Percentiles rank a stretch among this genome's conserved stretches.
Evolutionary conservation across 1,284 basidiomycete species (phyloP).

Genomic region (Singerocomus rubriflavus): DNA sequence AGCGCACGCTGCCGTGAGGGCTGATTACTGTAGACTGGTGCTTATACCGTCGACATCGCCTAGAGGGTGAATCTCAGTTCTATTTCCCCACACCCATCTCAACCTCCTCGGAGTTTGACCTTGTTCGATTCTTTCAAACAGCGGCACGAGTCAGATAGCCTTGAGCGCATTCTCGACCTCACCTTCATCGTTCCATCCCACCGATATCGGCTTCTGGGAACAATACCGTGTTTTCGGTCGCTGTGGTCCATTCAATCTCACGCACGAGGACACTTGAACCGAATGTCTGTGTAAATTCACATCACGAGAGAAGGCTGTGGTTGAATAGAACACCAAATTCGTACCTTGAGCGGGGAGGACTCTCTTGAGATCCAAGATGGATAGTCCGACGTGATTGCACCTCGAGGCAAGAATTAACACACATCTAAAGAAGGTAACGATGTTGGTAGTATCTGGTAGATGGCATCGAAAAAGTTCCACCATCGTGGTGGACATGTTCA

Average conservation of each 20-base stretch:
- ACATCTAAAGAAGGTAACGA: background rate
- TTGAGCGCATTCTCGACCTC: no score
- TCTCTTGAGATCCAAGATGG: background rate
- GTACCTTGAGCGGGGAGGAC: background rate
- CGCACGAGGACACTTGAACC: background rate
- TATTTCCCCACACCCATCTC: no score
- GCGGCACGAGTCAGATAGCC: no score
- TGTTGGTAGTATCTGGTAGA: background rate
- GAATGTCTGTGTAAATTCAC: background rate
- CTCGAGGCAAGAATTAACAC: background rate
- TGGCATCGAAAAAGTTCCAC: no score
- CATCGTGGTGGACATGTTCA: no score
- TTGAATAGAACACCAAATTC: background rate
- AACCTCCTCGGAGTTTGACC: no score
- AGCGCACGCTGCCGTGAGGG: background rate
- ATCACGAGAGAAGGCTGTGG: background rate
- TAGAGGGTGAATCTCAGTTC: no score
- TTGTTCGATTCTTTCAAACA: no score
- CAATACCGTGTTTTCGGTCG: background rate
- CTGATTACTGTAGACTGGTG: no score
- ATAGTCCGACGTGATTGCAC: no score
- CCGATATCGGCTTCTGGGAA: background rate
- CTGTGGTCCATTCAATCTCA: background rate
- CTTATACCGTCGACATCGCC: no score
- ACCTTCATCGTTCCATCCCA: background rate